phyloP scores from a whole-genome alignment of 768 basidiomycete species.

The Amanita molliuscula region DNA sequence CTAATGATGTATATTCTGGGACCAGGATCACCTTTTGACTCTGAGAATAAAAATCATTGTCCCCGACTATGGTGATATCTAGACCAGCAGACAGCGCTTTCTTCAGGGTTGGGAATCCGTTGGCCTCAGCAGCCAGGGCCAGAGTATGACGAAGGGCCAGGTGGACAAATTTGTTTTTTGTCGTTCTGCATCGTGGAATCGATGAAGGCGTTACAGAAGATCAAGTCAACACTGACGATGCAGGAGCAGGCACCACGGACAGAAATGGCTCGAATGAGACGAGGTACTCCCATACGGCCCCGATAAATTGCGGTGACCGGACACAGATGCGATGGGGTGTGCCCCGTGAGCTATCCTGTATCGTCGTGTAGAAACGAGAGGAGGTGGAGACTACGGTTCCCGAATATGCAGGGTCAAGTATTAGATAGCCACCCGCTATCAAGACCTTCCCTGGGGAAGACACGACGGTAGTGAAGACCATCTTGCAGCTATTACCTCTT shows the following conservation, averaged over 20 bases:
- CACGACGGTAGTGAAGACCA: constrained; percentile 53
- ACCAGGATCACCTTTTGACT: constrained; percentile 54
- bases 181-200: background rate
- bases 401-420: constrained; percentile 78
- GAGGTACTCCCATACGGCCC: constrained; percentile 67
- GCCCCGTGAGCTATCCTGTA: constrained; percentile 28
- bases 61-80: constrained; percentile 77
- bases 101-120: constrained; percentile 30
- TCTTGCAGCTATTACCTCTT: constrained; percentile 11
- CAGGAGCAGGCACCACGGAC: constrained; percentile 20
- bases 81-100: constrained; percentile 42
- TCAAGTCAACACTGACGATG: constrained; percentile 23
- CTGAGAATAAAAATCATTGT: constrained; percentile 98
- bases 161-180: constrained; percentile 88
- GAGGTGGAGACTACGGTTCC: constrained; percentile 89
- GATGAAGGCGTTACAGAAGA: background rate
- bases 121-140: constrained; percentile 52
- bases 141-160: constrained; percentile 78
- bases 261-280: constrained; percentile 30
- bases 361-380: constrained; percentile 84
- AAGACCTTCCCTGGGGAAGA: constrained; percentile 95
- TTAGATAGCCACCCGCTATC: constrained; percentile 92
- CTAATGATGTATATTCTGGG: constrained; percentile 1
- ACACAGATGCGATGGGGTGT: constrained; percentile 48
- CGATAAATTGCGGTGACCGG: constrained; percentile 84